These are phyloP conservation scores for Candida sp. DNA, from an alignment of 1,139 yeast genomes.

Conservation along the genomic window DNA sequence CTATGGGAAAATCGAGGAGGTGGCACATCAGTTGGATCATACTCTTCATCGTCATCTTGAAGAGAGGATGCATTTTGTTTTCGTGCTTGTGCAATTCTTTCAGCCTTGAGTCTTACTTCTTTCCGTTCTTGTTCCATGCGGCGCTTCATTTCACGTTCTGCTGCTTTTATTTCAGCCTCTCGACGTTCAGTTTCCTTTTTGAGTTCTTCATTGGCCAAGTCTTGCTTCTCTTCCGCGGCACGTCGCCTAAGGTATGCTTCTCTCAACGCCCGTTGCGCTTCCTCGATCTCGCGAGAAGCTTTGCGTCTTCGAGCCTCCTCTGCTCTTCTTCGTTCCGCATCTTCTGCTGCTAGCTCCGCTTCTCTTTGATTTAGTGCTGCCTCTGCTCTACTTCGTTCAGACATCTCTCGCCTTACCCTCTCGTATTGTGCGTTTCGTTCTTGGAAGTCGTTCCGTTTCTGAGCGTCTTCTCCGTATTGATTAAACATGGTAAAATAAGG, in stretches of 20 bases:
- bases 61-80: background rate
- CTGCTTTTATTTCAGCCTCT: background rate
- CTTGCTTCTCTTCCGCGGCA: background rate
- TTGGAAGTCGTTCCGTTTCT: slow-evolving; percentile 7
- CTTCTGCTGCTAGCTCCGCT: background rate
- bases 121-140: background rate
- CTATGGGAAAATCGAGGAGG: background rate
- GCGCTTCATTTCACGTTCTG: background rate
- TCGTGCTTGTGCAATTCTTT: no score
- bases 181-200: background rate
- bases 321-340: slow-evolving; percentile 8
- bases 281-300: background rate
- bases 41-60: background rate
- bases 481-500: slow-evolving; percentile 24
- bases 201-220: background rate
- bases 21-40: background rate
- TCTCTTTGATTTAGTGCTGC: slow-evolving; percentile 15
- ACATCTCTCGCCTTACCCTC: slow-evolving; percentile 12
- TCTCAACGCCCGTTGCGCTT: background rate
- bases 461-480: slow-evolving; percentile 17
- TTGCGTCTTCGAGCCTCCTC: slow-evolving; percentile 3
- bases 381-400: slow-evolving; percentile 15
- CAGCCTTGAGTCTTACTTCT: no score
- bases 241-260: background rate
- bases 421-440: slow-evolving; percentile 13